Percentiles rank a stretch among this genome's conserved stretches.
These are phyloP conservation scores for Paspalum vaginatum DNA, from an alignment of 176 grass and related monocot species.

Conservation along the genomic window DNA sequence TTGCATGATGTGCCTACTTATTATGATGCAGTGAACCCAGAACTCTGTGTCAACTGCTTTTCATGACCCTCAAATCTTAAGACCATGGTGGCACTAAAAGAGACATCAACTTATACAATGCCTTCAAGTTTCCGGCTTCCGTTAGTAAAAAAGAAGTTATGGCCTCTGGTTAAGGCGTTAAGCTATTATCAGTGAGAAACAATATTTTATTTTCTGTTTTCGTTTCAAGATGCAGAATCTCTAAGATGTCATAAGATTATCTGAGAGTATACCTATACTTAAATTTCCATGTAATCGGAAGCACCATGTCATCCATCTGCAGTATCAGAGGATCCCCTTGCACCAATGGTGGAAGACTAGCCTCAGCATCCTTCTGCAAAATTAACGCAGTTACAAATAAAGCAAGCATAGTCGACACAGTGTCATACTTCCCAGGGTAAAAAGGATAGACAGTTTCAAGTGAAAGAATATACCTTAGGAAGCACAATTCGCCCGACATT, in stretches of 20 bases:
- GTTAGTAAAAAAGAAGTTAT: constrained; percentile 30
- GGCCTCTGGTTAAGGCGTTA: not conserved
- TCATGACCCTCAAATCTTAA: not conserved
- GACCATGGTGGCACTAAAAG: not conserved
- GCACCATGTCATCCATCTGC: constrained; percentile 77
- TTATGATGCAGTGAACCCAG: constrained; percentile 3
- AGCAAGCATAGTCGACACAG: constrained; percentile 26
- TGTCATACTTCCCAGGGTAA: not conserved
- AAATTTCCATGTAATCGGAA: constrained; percentile 82
- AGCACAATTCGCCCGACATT: constrained; percentile 87
- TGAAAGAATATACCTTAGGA: constrained; percentile 65
- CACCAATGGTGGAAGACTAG: constrained; percentile 75
- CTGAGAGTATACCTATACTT: constrained; percentile 69
- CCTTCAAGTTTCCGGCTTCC: constrained; percentile 32
- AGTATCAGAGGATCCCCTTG: constrained; percentile 74
- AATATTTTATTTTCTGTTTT: not conserved
- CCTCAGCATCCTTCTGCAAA: constrained; percentile 86
- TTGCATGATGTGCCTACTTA: not conserved
- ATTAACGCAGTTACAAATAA: not conserved
- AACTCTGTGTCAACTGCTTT: constrained; percentile 16
- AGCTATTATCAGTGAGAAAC: not conserved
- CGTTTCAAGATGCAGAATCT: constrained; percentile 13
- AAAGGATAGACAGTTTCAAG: not conserved
- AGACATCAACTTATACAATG: not conserved
- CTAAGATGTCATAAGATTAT: not conserved